Evolutionary conservation across 202 grass and related monocot species (phyloP), one percentile per base, ranked within the genome.

Genomic region (Eragrostis tef): DNA sequence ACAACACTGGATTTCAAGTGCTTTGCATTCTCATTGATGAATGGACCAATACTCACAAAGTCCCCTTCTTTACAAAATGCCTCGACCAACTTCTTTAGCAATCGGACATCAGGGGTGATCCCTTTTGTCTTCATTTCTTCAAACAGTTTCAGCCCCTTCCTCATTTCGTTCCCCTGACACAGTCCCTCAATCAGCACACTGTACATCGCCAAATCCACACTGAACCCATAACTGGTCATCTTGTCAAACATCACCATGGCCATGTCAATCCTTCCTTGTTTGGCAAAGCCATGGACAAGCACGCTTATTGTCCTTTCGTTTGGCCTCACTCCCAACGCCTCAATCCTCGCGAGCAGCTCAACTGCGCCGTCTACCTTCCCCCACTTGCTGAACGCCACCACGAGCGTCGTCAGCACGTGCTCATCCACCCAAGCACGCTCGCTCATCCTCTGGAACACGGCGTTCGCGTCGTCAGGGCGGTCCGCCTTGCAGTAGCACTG

Each of bases 341-440:
- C 91, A 88, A 98, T 98, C 53, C 60, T 94, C 54, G 58, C 76
- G n/a, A 94, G 13, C 41, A 98, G 70, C 74, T 94, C 92, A 65
- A 64, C 69, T 3, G 82, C 70, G 12, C 46, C 81, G 0, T 91
- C 84, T 61, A 94, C 88, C 79, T 85, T 93, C 7, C 86, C 88
- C 86, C 90, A 94, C 83, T 93, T 98, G 87, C 92, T 94, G 81
- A 94, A 94, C 14, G 90, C 78, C 58, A 91, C 80, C 1, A 75
- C 54, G 2, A 94, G 85, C 71, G 74, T 79, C 7, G 95, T 98
- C 29, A 98, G 50, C 9, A 94, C 92, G 17, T 93, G 82, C 65
- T 54, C 46, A 22, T 98, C 92, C 22, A 93, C 88, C 90, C 88
- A 94, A 0, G 83, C 87, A 56, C 50, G 72, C 19, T 75, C 71